A percentile compares a stretch with the other conserved stretches of the same genome.
phyloP scores from a whole-genome alignment of 805 yeast species.

The Pichia insulana region DNA sequence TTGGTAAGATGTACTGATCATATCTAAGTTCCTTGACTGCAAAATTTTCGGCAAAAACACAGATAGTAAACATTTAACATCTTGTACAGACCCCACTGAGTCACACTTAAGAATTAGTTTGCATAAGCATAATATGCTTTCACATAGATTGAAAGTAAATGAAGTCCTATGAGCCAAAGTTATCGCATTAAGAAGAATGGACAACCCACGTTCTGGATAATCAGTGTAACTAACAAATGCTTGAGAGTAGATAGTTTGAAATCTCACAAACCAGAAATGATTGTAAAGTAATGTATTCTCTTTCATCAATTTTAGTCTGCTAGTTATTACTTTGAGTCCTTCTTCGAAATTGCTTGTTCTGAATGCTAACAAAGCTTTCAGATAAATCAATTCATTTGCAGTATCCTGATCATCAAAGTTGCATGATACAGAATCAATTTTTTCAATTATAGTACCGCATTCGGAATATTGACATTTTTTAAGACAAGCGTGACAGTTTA shows the following conservation, averaged over 20 bases:
- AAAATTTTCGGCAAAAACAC: slow-evolving; percentile 38
- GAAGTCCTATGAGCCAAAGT: slow-evolving; percentile 40
- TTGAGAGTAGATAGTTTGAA: slow-evolving; percentile 39
- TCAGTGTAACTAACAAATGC: slow-evolving; percentile 33
- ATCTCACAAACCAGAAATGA: slow-evolving; percentile 36
- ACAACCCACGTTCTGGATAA: slow-evolving; percentile 41
- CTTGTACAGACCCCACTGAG: slow-evolving; percentile 21
- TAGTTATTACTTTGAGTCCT: slow-evolving; percentile 18
- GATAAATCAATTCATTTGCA: slow-evolving; percentile 20
- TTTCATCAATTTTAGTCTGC: slow-evolving; percentile 17
- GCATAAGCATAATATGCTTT: slow-evolving; percentile 39
- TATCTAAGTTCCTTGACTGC: slow-evolving; percentile 31
- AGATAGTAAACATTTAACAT: slow-evolving; percentile 34
- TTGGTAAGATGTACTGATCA: slow-evolving; percentile 32
- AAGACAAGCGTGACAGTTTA: slow-evolving; percentile 31
- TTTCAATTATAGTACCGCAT: slow-evolving; percentile 29
- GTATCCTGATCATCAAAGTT: slow-evolving; percentile 27
- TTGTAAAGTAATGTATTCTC: slow-evolving; percentile 24
- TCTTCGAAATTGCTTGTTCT: slow-evolving; percentile 17
- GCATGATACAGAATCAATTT: slow-evolving; percentile 24
- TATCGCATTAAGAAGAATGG: slow-evolving; percentile 41
- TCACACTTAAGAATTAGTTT: slow-evolving; percentile 36
- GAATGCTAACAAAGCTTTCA: slow-evolving; percentile 19
- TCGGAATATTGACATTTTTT: slow-evolving; percentile 31
- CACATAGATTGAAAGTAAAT: slow-evolving; percentile 35